phyloP scores from a whole-genome alignment of 169 alveolate genomes.

The Plasmodium gaboni region DNA sequence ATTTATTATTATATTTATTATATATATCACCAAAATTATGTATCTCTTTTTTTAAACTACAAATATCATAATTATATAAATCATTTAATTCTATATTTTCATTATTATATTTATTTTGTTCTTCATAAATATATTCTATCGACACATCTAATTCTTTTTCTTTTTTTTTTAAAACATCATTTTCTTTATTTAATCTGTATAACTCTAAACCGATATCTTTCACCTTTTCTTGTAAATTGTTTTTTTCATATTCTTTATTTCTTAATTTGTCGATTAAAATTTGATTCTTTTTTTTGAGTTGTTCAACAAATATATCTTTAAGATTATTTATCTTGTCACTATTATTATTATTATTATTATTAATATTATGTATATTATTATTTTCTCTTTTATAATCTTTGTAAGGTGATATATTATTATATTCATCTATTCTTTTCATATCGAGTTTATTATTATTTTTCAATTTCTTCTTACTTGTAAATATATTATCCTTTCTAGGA shows the following conservation, averaged over 20 bases:
- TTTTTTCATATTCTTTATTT: conserved; percentile 28
- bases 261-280: conserved; percentile 32
- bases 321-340: conserved; percentile 7
- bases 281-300: conserved; percentile 25
- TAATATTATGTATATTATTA: background rate
- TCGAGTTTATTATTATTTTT: too few relatives aligned
- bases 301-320: conserved; percentile 40
- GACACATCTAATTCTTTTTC: conserved; percentile 27
- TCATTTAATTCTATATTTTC: conserved; percentile 25
- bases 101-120: conserved; percentile 5
- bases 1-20: conserved; percentile 52
- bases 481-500: too few relatives aligned
- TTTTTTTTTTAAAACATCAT: conserved; percentile 32
- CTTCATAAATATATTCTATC: conserved; percentile 5
- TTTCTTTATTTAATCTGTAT: conserved; percentile 56
- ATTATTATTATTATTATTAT: background rate
- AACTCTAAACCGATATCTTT: conserved; percentile 44
- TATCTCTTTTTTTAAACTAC: conserved; percentile 34
- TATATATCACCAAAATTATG: conserved; percentile 32
- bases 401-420: too few relatives aligned
- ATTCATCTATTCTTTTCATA: too few relatives aligned
- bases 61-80: conserved; percentile 12
- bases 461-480: too few relatives aligned
- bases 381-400: conserved; percentile 1
- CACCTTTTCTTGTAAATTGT: conserved; percentile 31